Evolutionary conservation across 208 protist genomes (phyloP).

Genomic region (Trypanosoma congolense): DNA sequence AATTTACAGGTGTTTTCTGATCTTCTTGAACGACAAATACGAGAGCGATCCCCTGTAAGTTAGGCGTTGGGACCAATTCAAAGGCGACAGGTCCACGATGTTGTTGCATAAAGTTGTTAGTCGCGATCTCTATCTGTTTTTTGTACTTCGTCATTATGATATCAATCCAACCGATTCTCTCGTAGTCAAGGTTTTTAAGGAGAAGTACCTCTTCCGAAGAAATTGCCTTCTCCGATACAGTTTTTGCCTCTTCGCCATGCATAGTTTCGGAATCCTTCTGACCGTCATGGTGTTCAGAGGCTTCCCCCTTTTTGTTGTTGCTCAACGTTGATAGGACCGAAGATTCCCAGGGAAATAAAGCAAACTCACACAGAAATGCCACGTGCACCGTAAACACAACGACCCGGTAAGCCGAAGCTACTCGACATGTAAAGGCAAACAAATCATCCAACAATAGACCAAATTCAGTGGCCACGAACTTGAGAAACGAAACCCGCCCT

Average conservation of each 20-base stretch:
- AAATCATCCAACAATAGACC: constrained; percentile 74
- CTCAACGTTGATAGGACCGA: constrained; percentile 24
- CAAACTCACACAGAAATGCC: constrained; percentile 57
- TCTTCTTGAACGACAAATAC: constrained; percentile 12
- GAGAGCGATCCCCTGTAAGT: constrained; percentile 38
- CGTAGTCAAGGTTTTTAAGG: constrained; percentile 42
- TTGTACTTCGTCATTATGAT: constrained; percentile 53
- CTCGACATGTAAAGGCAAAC: constrained; percentile 78
- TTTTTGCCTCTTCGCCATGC: background rate
- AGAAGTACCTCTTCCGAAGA: constrained; percentile 30
- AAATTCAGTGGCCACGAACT: constrained; percentile 38
- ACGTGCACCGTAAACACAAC: constrained; percentile 53
- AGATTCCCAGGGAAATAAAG: constrained; percentile 57
- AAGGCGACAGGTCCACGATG: constrained; percentile 19
- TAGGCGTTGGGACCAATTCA: constrained; percentile 25
- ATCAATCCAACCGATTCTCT: constrained; percentile 43
- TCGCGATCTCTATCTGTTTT: constrained; percentile 25
- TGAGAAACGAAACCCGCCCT: constrained; percentile 16
- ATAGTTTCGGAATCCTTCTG: constrained; percentile 1
- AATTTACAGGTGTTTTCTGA: background rate
- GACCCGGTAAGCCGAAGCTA: constrained; percentile 57
- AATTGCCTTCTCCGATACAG: constrained; percentile 1
- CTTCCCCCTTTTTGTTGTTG: constrained; percentile 6
- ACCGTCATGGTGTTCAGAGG: background rate
- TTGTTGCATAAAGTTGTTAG: constrained; percentile 16